A percentile compares a stretch with the other conserved stretches of the same genome.
These are phyloP conservation scores for Dentipellis sp. DNA, from an alignment of 768 basidiomycete species.

Conservation along the genomic window DNA sequence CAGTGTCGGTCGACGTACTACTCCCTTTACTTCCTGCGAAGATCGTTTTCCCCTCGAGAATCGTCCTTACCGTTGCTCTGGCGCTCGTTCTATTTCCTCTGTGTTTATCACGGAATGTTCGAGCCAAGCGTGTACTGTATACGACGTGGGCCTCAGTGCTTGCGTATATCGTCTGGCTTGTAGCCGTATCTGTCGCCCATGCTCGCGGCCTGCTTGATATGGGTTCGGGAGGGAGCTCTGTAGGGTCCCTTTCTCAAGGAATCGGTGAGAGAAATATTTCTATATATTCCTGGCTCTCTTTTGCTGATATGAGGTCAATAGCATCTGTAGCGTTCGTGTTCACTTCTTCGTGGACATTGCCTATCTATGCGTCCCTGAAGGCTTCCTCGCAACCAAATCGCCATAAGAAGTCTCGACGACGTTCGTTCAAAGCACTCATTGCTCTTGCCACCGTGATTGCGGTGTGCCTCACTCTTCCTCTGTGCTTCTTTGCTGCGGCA, in stretches of 20 bases:
- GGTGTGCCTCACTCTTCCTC: slow-evolving; percentile 43
- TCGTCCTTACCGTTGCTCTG: slow-evolving; percentile 31
- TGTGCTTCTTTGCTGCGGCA: slow-evolving; percentile 43
- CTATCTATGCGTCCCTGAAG: slow-evolving; percentile 53
- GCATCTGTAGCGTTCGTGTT: slow-evolving; percentile 58
- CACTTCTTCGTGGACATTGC: slow-evolving; percentile 53
- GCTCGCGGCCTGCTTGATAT: slow-evolving; percentile 32
- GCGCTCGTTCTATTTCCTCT: slow-evolving; percentile 39
- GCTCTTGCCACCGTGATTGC: slow-evolving; percentile 39
- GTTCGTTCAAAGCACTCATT: slow-evolving; percentile 53
- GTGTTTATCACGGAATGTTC: slow-evolving; percentile 45
- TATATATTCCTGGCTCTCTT: background rate
- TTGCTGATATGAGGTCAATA: slow-evolving; percentile 17
- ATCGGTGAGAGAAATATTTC: slow-evolving; percentile 37
- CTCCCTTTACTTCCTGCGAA: slow-evolving; percentile 37
- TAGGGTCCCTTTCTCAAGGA: slow-evolving; percentile 53
- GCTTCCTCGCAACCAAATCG: slow-evolving; percentile 29
- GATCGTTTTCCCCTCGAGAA: slow-evolving; percentile 25
- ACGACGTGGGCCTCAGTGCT: slow-evolving; percentile 50
- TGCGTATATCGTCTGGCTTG: slow-evolving; percentile 55
- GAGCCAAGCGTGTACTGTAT: slow-evolving; percentile 42
- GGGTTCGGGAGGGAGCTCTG: slow-evolving; percentile 27
- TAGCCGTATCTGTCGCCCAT: slow-evolving; percentile 42
- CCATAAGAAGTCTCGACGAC: slow-evolving; percentile 35
- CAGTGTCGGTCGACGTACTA: slow-evolving; percentile 47